Base-by-base conservation (phyloP, 2,329 filamentous ascomycete species). In the Eutypella sp. region DNA sequence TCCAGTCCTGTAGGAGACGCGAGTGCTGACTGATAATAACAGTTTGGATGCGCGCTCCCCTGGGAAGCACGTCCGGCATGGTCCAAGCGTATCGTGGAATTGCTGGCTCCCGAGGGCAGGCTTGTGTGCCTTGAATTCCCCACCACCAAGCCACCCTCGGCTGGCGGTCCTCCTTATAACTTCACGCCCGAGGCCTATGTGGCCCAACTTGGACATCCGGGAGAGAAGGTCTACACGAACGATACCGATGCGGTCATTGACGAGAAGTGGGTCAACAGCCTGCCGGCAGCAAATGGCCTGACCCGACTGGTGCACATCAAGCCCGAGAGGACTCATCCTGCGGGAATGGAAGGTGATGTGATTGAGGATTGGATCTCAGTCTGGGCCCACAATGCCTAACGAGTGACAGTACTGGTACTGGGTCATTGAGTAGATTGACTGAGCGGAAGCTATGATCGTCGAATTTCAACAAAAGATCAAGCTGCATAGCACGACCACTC, bases 81-180 rank as follows among this genome's bases (percentile, higher is more conserved):
- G 63, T 58, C 58, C 0, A 20, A 38, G 3, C 49, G 62, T 3
- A 65, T 65, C 58, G 47, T 46, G 2, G 56, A 62, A 10, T 52
- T 70, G 8, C 46, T 68, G 1, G 47, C 50, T 1, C 48, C 54
- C 0, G 50, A 50, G 5, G 66, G 67, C 2, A 47, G 62, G 3
- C 54, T 71, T 16, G 54, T 70, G 16, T 71, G 67, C 47, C 54
- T 71, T 20, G 67, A 70, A 47, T 70, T 70, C 45, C 68, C 69
- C 0, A 47, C 70, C 36, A 68, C 62, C 47, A 71, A 70, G 50
- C 34, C 16, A 18, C 34, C 34, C 9, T 37, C 34, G 20, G 34
- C 34, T 18, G 13, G 34, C 11, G 34, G 34, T 16, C 34, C 34
- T 1, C 34, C 34, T 18, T 37, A 37, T 18, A 37, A 37, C 34